phyloP scores from a whole-genome alignment of 176 grass and related monocot genomes.

The Zoysia pacifica region DNA sequence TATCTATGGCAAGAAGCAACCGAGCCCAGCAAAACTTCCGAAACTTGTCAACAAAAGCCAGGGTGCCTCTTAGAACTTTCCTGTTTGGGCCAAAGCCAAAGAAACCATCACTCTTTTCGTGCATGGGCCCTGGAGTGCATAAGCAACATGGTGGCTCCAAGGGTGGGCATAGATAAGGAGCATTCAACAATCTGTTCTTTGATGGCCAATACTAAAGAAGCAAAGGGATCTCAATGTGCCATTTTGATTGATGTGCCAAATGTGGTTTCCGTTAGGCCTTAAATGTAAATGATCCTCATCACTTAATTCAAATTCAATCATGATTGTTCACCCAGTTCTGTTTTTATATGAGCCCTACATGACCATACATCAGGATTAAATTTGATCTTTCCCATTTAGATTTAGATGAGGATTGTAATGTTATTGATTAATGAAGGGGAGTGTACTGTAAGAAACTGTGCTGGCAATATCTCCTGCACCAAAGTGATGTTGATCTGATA shows the following conservation, averaged over 20 bases:
- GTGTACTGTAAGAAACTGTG: slow-evolving; percentile 13
- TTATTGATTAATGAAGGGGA: background rate
- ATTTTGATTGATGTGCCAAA: slow-evolving; percentile 22
- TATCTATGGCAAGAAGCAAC: slow-evolving; percentile 55
- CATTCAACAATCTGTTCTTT: slow-evolving; percentile 13
- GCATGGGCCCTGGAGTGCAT: slow-evolving; percentile 77
- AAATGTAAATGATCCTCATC: slow-evolving; percentile 42
- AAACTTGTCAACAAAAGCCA: slow-evolving; percentile 62
- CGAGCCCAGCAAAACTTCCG: slow-evolving; percentile 57
- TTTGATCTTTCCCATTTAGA: background rate
- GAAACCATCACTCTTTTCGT: slow-evolving; percentile 80
- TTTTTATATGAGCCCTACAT: background rate
- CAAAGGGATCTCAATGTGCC: slow-evolving; percentile 30
- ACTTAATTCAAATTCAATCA: slow-evolving; percentile 27
- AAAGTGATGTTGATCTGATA: slow-evolving; percentile 17
- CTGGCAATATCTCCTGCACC: slow-evolving; percentile 26
- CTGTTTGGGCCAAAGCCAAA: slow-evolving; percentile 79
- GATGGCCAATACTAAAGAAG: slow-evolving; percentile 18
- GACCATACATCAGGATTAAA: slow-evolving; percentile 20
- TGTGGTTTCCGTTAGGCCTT: slow-evolving; percentile 33
- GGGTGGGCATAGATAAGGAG: slow-evolving; percentile 51
- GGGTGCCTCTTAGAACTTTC: slow-evolving; percentile 76
- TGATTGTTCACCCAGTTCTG: slow-evolving; percentile 21
- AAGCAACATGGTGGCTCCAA: slow-evolving; percentile 69
- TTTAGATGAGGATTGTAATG: background rate